Base-by-base conservation (phyloP, 2,329 filamentous ascomycete genomes). In the Fusarium lyarnte region DNA sequence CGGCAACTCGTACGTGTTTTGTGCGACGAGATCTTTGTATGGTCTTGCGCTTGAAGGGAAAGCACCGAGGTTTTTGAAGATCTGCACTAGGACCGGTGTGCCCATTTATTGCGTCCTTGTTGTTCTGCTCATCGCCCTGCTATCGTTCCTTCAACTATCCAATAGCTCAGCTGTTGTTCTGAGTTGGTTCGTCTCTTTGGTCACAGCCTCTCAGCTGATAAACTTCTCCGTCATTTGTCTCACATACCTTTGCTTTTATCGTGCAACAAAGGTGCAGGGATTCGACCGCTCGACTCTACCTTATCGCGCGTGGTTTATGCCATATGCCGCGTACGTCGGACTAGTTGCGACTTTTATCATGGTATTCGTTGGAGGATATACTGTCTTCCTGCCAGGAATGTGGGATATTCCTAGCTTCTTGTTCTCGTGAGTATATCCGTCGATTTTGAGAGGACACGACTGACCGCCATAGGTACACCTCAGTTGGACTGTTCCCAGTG, bases 161-260 rank as follows among this genome's bases (percentile, higher is more conserved):
- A 87, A 89, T 69, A 85, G 86, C 64, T 87, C 90, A 0, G 87
- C 92, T 8, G 88, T 90, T 33, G 93, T 94, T 3, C 83, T 95
- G 69, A 86, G 86, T 49, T 94, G 92, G 92, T 90, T 94, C 72
- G 88, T 93, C 43, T 92, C 88, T 65, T 78, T 87, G 2, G 83
- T 93, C 23, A 94, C 93, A 16, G 91, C 93, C 0, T 93, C 92
- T 2, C 91, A 93, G 76, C 86, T 94, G 19, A 91, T 94, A 82
- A 92, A 93, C 78, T 94, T 91, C 82, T 86, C 86, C 43, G 88
- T 90, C 73, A 91, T 93, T 78, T 90, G 89, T 75, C 86, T 90
- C 63, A 91, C 92, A 0, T 95, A 93, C 80, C 83, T 95, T 63
- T 88, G 88, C 64, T 96, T 94, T 80, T 85, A 91, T 79, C 89